Evolutionary conservation across 257 asterid species (phyloP), one percentile per base, ranked within the genome.

Genomic region (Rehmannia glutinosa): DNA sequence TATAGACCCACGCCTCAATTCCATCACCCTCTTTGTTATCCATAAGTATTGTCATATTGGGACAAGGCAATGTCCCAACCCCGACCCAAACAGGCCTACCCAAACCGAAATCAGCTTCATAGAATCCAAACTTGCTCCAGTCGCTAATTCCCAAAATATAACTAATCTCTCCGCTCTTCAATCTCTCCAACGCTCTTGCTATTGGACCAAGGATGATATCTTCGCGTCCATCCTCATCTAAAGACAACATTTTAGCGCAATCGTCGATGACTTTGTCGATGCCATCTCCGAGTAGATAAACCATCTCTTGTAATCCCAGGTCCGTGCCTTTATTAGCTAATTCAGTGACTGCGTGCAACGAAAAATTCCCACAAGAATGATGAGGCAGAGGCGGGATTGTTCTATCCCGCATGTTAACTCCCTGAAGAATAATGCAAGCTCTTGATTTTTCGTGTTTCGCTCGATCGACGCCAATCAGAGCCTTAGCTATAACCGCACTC

Each of bases 41-140:
- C 41, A 58, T 17, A 8, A 73, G 60, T 8, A 21, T 12, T n/a
- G 51, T 24, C 13, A 15, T 12, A 2, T 77, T 72, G 3, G 6
- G 25, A 9, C 23, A 19, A 16, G 35, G 6, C 20, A 25, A 3
- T 8, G 20, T 19, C 24, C 15, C 73, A 11, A 32, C 16, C 19
- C 75, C 66, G 0, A 47, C 66, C 66, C 68, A 38, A 8, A 28
- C 30, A 0, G 78, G 81, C 36, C 61, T 71, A 12, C 78, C 75
- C 80, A 73, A 75, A 19, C 82, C 82, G 52, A 80, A 80, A 52
- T 80, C 84, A 9, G 59, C 74, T 24, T 73, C 81, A 50, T 80
- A 72, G 38, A 67, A 16, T 2, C 74, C 65, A 13, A 76, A 62
- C 41, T 64, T 69, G 30, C 75, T 76, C 82, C 74, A 72, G 56